Percentiles rank a stretch among this genome's conserved stretches.
Conservation (phyloP, 495 filamentous ascomycete genomes). For the Tuber borchii region DNA sequence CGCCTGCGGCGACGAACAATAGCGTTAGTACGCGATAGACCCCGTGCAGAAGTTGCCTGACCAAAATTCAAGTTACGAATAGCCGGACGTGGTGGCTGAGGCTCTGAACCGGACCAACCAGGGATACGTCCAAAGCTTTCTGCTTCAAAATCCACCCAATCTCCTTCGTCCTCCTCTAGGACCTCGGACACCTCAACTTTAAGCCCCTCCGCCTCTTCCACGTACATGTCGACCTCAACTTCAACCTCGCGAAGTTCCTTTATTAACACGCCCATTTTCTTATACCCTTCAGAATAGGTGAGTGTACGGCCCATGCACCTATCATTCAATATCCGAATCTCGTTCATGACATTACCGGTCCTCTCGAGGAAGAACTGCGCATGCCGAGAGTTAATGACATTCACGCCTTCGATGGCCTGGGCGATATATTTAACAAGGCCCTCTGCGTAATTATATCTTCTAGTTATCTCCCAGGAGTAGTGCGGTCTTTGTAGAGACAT, state of each 20-base stretch:
- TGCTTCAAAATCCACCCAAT: background rate
- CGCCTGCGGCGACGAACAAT: background rate
- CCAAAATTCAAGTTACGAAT: background rate
- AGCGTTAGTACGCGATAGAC: background rate
- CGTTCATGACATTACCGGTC: background rate
- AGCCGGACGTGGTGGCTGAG: background rate
- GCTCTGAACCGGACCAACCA: background rate
- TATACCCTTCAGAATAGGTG: background rate
- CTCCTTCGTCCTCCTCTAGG: background rate
- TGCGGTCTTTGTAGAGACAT: background rate
- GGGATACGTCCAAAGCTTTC: background rate
- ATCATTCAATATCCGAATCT: background rate
- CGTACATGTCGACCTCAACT: background rate
- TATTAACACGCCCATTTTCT: background rate
- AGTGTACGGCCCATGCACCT: background rate
- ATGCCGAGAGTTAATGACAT: background rate
- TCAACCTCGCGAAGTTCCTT: background rate
- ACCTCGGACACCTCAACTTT: background rate
- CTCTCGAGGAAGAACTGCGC: background rate
- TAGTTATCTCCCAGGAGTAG: background rate
- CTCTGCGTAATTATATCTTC: background rate
- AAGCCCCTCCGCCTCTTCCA: background rate
- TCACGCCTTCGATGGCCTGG: background rate
- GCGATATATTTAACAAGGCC: background rate
- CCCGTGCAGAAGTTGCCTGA: background rate